Percentiles rank a stretch among this genome's conserved stretches.
phyloP scores from a whole-genome alignment of 768 basidiomycete genomes.

The Pulveroboletus sp. region DNA sequence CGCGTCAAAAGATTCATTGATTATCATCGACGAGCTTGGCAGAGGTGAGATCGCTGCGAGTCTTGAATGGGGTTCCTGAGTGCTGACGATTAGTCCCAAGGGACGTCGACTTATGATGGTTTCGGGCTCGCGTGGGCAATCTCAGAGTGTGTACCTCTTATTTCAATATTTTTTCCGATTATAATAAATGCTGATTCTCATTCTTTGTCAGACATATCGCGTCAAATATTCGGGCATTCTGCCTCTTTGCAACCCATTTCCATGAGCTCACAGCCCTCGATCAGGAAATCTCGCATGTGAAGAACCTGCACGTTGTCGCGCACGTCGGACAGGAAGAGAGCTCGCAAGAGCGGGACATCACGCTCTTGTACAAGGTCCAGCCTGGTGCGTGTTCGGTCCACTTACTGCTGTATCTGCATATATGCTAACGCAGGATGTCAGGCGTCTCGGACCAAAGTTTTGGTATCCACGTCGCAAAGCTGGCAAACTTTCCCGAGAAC shows the following conservation, averaged over 20 bases:
- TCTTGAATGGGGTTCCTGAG: not conserved
- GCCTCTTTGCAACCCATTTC: constrained; percentile 97
- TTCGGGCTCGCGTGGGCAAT: constrained; percentile 99
- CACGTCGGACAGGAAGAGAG: constrained; percentile 63
- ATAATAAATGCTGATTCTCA: not conserved
- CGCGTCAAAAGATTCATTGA: constrained; percentile 87
- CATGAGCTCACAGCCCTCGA: constrained; percentile 94
- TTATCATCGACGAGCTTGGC: constrained; percentile 97
- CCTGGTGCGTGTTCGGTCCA: constrained; percentile 56
- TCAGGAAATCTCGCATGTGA: constrained; percentile 81
- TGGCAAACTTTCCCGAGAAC: constrained; percentile 97
- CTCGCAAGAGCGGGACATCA: constrained; percentile 70
- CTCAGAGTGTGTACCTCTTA: constrained; percentile 67
- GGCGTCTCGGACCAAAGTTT: constrained; percentile 96
- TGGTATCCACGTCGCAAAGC: constrained; percentile 94
- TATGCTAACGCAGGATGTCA: constrained; percentile 24
- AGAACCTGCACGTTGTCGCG: constrained; percentile 94
- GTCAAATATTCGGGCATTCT: constrained; percentile 87
- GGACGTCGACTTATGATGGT: constrained; percentile 96
- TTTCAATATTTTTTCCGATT: too few relatives aligned
- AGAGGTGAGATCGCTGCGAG: constrained; percentile 49
- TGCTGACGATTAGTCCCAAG: constrained; percentile 34
- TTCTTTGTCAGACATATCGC: constrained; percentile 74
- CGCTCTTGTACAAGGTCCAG: constrained; percentile 68
- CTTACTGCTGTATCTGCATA: not conserved